Base-by-base conservation (phyloP, 352 stramenopile genomes). In the Globisporangium solare region DNA sequence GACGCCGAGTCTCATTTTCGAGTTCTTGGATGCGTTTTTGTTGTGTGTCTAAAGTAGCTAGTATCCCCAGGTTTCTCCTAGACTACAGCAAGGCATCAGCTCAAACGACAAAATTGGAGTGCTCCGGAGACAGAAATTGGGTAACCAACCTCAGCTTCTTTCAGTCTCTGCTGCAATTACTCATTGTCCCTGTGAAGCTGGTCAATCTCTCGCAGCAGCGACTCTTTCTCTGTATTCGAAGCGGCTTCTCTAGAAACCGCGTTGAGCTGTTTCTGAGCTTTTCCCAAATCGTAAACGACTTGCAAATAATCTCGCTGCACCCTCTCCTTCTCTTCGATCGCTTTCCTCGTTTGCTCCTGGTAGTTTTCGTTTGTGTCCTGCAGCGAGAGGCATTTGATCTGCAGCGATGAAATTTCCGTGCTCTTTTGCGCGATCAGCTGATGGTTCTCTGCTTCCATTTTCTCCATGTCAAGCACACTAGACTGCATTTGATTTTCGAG, bases 301-400 rank as follows among this genome's bases (percentile, higher is more conserved):
- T 84, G 73, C 45, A 70, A 24, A 47, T 79, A 81, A 45, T 81
- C 74, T 40, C 78, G 76, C 18, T 73, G 69, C 10, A 77, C 63
- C 24, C 72, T 70, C 7, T 84, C 74, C 45, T 70, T 70, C 48
- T 82, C 70, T 7, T 67, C 60, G 0, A 37, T 55, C 0, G 64
- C 71, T 37, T 73, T 68, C 37, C 63, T 61, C 3, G 68, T 47
- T 24, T 76, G 64, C 12, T 75, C 69, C 47, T 78, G 61, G 2
- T 52, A 64, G 0, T 47, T 51, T 20, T 81, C 74, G 43, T 76
- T 76, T 22, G 67, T 54, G 12, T 68, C 60, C 22, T 80, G 64
- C 2, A 80, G 39, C 35, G 56, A 52, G 3, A 70, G 53, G 35
- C 71, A 54, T 42, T 74, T 69, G 3, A 42, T 58, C 21, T 70